phyloP scores from a whole-genome alignment of 1,284 basidiomycete species.

The Ganoderma lingzhi region DNA sequence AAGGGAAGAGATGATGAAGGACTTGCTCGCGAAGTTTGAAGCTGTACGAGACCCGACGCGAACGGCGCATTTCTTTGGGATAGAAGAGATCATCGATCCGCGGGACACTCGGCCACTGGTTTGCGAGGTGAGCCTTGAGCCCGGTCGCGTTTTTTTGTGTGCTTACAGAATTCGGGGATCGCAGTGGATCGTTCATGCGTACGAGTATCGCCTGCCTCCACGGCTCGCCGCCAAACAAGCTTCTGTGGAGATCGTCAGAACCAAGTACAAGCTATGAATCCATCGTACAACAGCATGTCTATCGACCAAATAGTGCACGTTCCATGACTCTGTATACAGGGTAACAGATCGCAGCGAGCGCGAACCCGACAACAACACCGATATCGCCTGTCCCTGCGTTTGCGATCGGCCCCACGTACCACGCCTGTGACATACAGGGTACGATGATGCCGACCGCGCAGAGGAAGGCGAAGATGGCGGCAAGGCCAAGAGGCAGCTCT shows the following conservation, averaged over 20 bases:
- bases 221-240: conserved; percentile 15
- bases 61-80: conserved; percentile 49
- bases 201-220: conserved; percentile 19
- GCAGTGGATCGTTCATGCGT: conserved; percentile 28
- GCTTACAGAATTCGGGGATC: background rate
- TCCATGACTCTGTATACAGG: conserved; percentile 50
- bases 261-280: conserved; percentile 24
- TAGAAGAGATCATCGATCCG: conserved; percentile 54
- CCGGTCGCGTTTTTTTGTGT: background rate
- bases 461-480: conserved; percentile 59
- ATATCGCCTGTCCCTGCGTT: conserved; percentile 61
- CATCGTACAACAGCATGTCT: background rate
- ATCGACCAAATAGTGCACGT: conserved; percentile 24
- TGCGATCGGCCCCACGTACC: conserved; percentile 62
- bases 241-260: background rate
- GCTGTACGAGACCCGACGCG: conserved; percentile 47
- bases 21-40: conserved; percentile 48
- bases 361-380: conserved; percentile 58
- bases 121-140: conserved; percentile 45
- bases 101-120: conserved; percentile 49
- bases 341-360: conserved; percentile 51
- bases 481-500: conserved; percentile 53
- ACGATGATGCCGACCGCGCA: conserved; percentile 60
- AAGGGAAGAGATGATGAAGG: conserved; percentile 47
- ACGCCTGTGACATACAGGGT: conserved; percentile 68